Evolutionary conservation across 192 early-diverging fungal genomes (phyloP).

Genomic region (Podila epigama): DNA sequence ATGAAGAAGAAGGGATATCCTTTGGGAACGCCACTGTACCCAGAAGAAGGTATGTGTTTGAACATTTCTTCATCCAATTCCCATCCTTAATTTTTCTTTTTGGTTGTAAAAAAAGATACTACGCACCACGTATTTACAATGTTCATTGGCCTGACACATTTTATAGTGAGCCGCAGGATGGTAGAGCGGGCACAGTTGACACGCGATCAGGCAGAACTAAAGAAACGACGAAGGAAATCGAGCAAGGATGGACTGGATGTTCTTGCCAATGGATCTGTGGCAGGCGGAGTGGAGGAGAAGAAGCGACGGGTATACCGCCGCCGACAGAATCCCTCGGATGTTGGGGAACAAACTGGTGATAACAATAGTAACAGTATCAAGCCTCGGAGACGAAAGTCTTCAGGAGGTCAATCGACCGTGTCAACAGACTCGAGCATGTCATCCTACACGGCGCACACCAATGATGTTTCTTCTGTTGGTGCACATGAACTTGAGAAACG

Average conservation of each 20-base stretch:
- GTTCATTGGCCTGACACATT: background rate
- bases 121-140: too few species aligned
- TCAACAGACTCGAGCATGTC: background rate
- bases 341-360: too few species aligned
- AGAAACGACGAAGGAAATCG: constrained; percentile 21
- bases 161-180: constrained; percentile 14
- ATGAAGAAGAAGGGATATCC: constrained; percentile 24
- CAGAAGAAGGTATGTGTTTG: constrained; percentile 15
- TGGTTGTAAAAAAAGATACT: background rate
- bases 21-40: constrained; percentile 6
- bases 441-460: background rate
- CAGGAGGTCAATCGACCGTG: constrained; percentile 6
- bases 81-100: background rate
- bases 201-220: constrained; percentile 16
- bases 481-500: too few species aligned
- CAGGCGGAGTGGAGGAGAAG: constrained; percentile 17
- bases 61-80: background rate
- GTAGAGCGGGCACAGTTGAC: constrained; percentile 4
- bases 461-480: background rate
- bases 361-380: constrained; percentile 15
- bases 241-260: constrained; percentile 25
- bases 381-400: constrained; percentile 32
- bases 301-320: constrained; percentile 40
- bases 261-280: background rate
- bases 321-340: constrained; percentile 7